Conservation (phyloP, 2,329 filamentous ascomycete genomes). For the Aspergillus clavatus region DNA sequence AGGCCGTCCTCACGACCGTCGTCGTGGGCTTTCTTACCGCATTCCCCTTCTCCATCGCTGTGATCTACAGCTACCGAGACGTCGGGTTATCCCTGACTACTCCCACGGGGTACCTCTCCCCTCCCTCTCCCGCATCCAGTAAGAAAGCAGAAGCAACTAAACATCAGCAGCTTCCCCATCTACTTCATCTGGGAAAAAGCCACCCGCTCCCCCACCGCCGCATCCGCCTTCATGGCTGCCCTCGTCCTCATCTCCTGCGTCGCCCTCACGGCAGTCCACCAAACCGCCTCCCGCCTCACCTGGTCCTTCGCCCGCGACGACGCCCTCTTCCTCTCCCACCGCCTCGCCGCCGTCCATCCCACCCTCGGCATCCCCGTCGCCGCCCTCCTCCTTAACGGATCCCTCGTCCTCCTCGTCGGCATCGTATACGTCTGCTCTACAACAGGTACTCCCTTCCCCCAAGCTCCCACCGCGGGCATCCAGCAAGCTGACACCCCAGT, state of each 20-base stretch:
- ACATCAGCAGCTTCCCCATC: conserved; percentile 14
- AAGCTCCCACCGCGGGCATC: no score
- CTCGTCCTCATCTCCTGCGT: conserved; percentile 14
- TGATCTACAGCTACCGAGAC: conserved; percentile 16
- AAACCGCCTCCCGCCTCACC: conserved; percentile 28
- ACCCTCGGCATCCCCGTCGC: conserved; percentile 14
- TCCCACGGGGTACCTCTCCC: conserved; percentile 13
- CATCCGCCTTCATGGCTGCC: conserved; percentile 18
- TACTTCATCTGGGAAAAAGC: conserved; percentile 23
- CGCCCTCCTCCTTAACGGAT: conserved; percentile 13
- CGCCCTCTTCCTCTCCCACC: conserved; percentile 26
- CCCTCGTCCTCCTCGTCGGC: conserved; percentile 15
- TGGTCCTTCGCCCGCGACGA: conserved; percentile 33
- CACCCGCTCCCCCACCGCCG: conserved; percentile 16
- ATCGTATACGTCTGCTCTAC: conserved; percentile 21
- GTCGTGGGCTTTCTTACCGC: conserved; percentile 18
- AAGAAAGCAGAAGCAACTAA: not conserved
- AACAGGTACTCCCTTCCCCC: conserved; percentile 10
- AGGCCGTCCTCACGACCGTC: conserved; percentile 18
- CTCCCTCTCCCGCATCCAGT: not conserved
- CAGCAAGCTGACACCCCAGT: conserved; percentile 1
- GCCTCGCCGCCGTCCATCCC: conserved; percentile 8
- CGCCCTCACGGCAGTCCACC: conserved; percentile 21
- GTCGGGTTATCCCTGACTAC: conserved; percentile 11
- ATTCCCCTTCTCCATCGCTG: conserved; percentile 19